Evolutionary conservation across 140 eudicot genomes (phyloP).

Genomic region (Erigeron philadelphicus): DNA sequence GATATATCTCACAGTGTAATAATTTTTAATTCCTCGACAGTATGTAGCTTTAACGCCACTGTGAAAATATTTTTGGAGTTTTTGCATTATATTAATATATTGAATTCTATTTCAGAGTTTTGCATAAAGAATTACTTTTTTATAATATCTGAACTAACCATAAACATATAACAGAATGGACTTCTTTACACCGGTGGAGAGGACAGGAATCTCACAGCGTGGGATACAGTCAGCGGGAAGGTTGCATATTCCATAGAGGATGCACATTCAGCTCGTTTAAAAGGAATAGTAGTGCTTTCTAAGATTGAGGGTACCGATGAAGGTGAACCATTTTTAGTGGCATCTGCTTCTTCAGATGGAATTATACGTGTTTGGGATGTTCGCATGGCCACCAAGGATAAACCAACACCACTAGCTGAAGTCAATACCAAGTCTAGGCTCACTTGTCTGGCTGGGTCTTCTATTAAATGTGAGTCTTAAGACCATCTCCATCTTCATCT

Average conservation of each 20-base stretch:
- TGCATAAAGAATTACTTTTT: background rate
- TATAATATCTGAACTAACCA: background rate
- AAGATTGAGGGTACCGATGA: constrained; percentile 39
- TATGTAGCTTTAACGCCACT: background rate
- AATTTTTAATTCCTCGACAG: background rate
- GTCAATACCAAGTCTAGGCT: constrained; percentile 85
- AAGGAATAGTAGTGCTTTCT: constrained; percentile 78
- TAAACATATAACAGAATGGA: constrained; percentile 55
- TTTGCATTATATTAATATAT: too few relatives aligned
- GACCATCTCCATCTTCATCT: background rate
- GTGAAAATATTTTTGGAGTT: background rate
- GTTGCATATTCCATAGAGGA: constrained; percentile 70
- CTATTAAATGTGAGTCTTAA: constrained; percentile 59
- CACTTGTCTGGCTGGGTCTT: constrained; percentile 97
- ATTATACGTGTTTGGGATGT: constrained; percentile 90
- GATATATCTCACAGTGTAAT: too few relatives aligned
- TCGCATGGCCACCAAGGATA: constrained; percentile 50
- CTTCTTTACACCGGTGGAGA: constrained; percentile 87
- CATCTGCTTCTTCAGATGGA: constrained; percentile 97
- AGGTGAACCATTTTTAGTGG: constrained; percentile 64
- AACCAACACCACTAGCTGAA: constrained; percentile 66
- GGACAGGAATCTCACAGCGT: constrained; percentile 73
- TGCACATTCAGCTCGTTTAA: constrained; percentile 86
- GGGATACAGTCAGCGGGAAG: constrained; percentile 83
- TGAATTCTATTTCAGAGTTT: background rate